These are phyloP conservation scores for Diplodia scrobiculata DNA, from an alignment of 2,329 filamentous ascomycete species.

Conservation along the genomic window DNA sequence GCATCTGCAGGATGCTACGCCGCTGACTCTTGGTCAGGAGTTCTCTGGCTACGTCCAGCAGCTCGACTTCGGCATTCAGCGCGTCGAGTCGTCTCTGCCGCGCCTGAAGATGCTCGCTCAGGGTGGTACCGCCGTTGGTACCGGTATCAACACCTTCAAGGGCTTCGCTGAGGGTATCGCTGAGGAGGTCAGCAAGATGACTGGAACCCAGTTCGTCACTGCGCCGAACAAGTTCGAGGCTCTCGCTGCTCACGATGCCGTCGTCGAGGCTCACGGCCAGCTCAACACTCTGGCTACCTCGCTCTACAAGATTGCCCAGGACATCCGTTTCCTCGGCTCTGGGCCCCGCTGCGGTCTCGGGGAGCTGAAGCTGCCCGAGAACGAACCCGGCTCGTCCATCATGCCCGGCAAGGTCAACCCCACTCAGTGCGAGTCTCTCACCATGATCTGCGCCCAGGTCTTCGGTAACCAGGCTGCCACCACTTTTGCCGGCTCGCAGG, in stretches of 20 bases:
- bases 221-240: constrained; percentile 99
- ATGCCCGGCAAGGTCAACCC: constrained; percentile 99
- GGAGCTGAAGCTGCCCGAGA: constrained; percentile 91
- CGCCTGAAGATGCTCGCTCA: constrained; percentile 86
- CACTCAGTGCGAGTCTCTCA: constrained; percentile 95
- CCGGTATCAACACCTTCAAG: constrained; percentile 94
- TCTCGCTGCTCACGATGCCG: constrained; percentile 90
- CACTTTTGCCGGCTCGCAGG: constrained; percentile 93
- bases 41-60: constrained; percentile 97
- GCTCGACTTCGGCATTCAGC: constrained; percentile 85
- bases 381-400: constrained; percentile 96
- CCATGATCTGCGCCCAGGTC: constrained; percentile 96
- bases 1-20: constrained; percentile 95
- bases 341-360: constrained; percentile 94
- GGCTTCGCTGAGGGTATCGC: constrained; percentile 95
- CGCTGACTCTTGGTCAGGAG: constrained; percentile 91
- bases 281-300: constrained; percentile 91
- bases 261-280: constrained; percentile 89
- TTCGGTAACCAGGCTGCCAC: constrained; percentile 96
- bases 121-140: constrained; percentile 94
- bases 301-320: constrained; percentile 97
- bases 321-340: constrained; percentile 94
- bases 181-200: constrained; percentile 86
- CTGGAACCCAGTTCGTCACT: constrained; percentile 89
- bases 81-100: constrained; percentile 78